phyloP scores from a whole-genome alignment of 441 rosid species.

The Syzygium syzygioides region DNA sequence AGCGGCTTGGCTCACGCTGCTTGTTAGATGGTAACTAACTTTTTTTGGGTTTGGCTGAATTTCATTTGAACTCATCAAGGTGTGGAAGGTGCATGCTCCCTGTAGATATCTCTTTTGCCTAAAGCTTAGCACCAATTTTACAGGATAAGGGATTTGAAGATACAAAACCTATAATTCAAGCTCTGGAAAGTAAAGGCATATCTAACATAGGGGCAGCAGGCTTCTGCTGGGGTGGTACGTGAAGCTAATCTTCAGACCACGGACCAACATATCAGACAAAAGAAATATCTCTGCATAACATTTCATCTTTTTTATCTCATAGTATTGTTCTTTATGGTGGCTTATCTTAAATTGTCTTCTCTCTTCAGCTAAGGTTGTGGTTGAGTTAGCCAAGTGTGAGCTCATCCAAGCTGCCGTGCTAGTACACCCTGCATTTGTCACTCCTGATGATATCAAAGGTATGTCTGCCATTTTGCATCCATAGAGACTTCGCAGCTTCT shows the following conservation, averaged over 20 bases:
- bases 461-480: constrained; percentile 3
- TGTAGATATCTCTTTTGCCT: not conserved
- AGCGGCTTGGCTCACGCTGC: not conserved
- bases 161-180: constrained; percentile 42
- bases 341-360: not conserved
- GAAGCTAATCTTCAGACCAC: not conserved
- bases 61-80: not conserved
- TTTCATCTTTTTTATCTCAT: not conserved
- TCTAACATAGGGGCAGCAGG: constrained; percentile 55
- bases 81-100: not conserved
- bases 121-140: not conserved
- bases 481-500: not conserved
- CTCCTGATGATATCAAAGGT: constrained; percentile 68
- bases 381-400: constrained; percentile 46
- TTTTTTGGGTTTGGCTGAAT: not conserved
- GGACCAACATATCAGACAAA: not conserved
- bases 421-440: constrained; percentile 68
- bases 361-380: constrained; percentile 49
- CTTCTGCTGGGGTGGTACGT: constrained; percentile 70
- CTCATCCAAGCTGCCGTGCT: constrained; percentile 60
- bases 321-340: not conserved
- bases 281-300: not conserved
- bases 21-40: not conserved
- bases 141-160: constrained; percentile 59
- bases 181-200: constrained; percentile 44